Percentiles rank a stretch among this genome's conserved stretches.
These are phyloP conservation scores for Aspergillus tanneri DNA, from an alignment of 2,329 filamentous ascomycete species.

Conservation along the genomic window DNA sequence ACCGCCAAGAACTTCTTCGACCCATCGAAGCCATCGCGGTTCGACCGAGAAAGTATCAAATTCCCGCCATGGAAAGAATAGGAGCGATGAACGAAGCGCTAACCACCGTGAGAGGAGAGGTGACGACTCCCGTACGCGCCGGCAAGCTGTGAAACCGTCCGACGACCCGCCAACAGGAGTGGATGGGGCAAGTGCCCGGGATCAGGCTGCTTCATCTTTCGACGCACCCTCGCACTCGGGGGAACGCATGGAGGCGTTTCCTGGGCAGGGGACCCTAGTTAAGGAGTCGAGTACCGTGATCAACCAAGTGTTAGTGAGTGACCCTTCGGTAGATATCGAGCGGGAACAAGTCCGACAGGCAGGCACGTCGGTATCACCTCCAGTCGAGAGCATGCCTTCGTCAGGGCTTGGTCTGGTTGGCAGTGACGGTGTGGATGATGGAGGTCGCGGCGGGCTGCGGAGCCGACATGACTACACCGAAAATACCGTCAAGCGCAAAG, in stretches of 20 bases:
- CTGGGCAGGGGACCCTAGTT: slow-evolving; percentile 60
- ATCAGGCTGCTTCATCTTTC: slow-evolving; percentile 33
- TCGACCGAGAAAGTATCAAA: slow-evolving; percentile 43
- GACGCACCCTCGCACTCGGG: slow-evolving; percentile 34
- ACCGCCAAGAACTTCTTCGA: slow-evolving; percentile 79
- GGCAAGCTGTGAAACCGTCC: slow-evolving; percentile 48
- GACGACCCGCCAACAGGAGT: slow-evolving; percentile 47
- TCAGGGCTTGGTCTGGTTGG: slow-evolving; percentile 51
- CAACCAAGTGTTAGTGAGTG: slow-evolving; percentile 72
- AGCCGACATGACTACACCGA: slow-evolving; percentile 58
- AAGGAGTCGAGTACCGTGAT: slow-evolving; percentile 78
- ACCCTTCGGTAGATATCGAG: slow-evolving; percentile 70
- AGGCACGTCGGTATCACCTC: slow-evolving; percentile 53
- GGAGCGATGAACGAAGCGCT: slow-evolving; percentile 40
- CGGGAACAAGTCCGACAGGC: slow-evolving; percentile 69
- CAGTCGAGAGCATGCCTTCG: slow-evolving; percentile 46
- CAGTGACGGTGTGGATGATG: slow-evolving; percentile 52
- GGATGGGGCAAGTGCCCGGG: slow-evolving; percentile 43
- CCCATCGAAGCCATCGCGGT: slow-evolving; percentile 52
- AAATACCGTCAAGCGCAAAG: slow-evolving; percentile 66
- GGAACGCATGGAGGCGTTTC: slow-evolving; percentile 54
- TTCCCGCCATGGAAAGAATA: slow-evolving; percentile 42
- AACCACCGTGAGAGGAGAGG: slow-evolving; percentile 44
- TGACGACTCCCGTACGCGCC: slow-evolving; percentile 44
- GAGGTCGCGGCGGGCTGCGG: slow-evolving; percentile 34